Percentiles rank a stretch among this genome's conserved stretches.
These are phyloP conservation scores for Tricholoma terreum DNA, from an alignment of 768 basidiomycete genomes.

Conservation along the genomic window DNA sequence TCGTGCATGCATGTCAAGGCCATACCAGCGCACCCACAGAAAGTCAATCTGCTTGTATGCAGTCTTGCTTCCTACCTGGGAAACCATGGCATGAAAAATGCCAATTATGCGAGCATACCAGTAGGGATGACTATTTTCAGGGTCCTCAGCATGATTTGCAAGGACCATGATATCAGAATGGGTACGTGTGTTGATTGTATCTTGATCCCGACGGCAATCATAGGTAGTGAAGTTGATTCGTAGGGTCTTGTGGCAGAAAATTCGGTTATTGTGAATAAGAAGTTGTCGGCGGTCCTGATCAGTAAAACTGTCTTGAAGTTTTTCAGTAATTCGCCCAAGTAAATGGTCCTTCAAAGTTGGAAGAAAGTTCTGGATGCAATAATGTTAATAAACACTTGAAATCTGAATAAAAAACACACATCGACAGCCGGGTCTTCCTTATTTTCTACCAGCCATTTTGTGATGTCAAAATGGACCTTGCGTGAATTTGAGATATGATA, in stretches of 20 bases:
- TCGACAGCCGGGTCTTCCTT: not conserved
- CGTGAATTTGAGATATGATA: not conserved
- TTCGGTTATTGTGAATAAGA: not conserved
- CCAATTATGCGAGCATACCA: conserved; percentile 33
- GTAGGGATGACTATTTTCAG: conserved; percentile 23
- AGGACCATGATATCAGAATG: conserved; percentile 37
- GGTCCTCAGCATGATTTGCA: conserved; percentile 5
- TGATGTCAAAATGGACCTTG: not conserved
- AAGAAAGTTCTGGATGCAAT: conserved; percentile 19
- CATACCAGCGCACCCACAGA: too few relatives aligned
- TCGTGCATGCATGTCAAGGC: not conserved
- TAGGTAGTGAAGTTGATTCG: conserved; percentile 42
- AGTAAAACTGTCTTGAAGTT: not conserved
- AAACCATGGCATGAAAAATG: conserved; percentile 17
- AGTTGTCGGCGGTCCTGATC: not conserved
- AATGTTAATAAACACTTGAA: not conserved
- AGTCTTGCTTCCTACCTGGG: not conserved
- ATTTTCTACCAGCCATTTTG: not conserved
- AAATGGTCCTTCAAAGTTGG: conserved; percentile 26
- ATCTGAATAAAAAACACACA: not conserved
- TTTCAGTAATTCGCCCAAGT: conserved; percentile 18
- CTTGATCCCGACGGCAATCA: conserved; percentile 38
- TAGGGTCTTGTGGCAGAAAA: conserved; percentile 10
- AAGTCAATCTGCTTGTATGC: conserved; percentile 14
- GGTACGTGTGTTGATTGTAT: conserved; percentile 36